phyloP scores from a whole-genome alignment of 352 stramenopile genomes.

The Globisporangium lucens region DNA sequence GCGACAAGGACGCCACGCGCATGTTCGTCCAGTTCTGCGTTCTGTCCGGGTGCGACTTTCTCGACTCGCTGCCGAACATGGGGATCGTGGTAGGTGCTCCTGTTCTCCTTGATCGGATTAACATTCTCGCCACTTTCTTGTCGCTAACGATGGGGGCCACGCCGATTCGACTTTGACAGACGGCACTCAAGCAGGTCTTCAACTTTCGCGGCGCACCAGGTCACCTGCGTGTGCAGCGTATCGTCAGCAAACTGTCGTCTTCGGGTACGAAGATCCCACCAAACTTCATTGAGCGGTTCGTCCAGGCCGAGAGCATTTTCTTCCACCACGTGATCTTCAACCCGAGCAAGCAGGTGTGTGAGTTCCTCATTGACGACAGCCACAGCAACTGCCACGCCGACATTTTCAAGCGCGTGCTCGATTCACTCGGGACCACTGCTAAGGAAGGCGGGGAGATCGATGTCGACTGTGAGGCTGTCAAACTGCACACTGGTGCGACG shows the following conservation, averaged over 20 bases:
- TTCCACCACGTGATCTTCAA: slow-evolving; percentile 82
- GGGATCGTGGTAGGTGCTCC: slow-evolving; percentile 53
- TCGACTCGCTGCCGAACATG: slow-evolving; percentile 75
- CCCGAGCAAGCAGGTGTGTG: slow-evolving; percentile 30
- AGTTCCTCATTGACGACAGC: slow-evolving; percentile 49
- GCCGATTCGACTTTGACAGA: slow-evolving; percentile 26
- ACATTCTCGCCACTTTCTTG: background rate
- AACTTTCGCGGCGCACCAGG: slow-evolving; percentile 58
- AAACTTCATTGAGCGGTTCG: slow-evolving; percentile 52
- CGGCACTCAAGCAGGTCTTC: slow-evolving; percentile 72
- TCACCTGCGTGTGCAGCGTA: slow-evolving; percentile 52
- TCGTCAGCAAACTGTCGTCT: slow-evolving; percentile 59
- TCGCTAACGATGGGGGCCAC: background rate
- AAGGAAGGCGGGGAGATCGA: slow-evolving; percentile 12
- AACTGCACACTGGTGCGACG: slow-evolving; percentile 30
- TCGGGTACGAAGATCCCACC: slow-evolving; percentile 41
- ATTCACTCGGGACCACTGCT: slow-evolving; percentile 32
- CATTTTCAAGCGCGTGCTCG: slow-evolving; percentile 36
- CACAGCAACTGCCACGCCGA: slow-evolving; percentile 52
- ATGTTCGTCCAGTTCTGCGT: slow-evolving; percentile 84
- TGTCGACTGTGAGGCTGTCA: slow-evolving; percentile 4
- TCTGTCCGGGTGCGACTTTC: slow-evolving; percentile 70
- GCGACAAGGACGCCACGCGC: slow-evolving; percentile 52
- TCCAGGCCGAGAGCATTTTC: slow-evolving; percentile 70
- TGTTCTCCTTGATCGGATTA: background rate